Base-by-base conservation (phyloP, 2,329 filamentous ascomycete species). In the Ceratocystis cubensis region DNA sequence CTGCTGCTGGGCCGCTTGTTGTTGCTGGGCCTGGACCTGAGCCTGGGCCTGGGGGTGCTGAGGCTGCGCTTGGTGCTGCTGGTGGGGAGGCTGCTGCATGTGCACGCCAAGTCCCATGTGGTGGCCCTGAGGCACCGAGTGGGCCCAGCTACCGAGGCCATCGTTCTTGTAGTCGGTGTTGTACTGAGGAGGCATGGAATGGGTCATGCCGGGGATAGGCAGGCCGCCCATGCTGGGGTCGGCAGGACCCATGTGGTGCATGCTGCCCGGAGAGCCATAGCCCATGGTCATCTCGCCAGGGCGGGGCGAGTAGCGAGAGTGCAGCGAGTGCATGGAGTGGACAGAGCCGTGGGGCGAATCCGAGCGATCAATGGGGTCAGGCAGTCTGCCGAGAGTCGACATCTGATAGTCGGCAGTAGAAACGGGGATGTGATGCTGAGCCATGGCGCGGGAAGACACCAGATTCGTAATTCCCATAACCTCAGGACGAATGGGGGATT, bases 301-400 rank as follows among this genome's bases (percentile, higher is more conserved):
- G 68, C 80, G 75, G 17, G 76, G 75, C 70, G 81, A 75, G 71
- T 79, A 78, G 53, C 76, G 75, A 1, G 82, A 83, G 72, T 82
- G 83, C 68, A 81, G 78, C 3, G 82, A 84, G 72, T 82, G 83
- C 68, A 81, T 78, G 4, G 82, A 84, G 72, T 82, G 80, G 70
- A 84, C 82, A 15, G 82, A 84, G 66, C 81, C 81, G 73, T 85
- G 82, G 8, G 82, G 82, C 5, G 82, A 84, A 70, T 78, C 80
- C 61, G 81, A 79, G 67, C 82, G 80, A 66, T 84, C 82, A 72
- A 84, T 78, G 17, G 73, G 70, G 33, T 72, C 70, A 33, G 70
- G 69, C 63, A 72, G 68, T 48, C 70, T 69, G 64, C 70, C 69
- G 50, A 70, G 68, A 5, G 69, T 46, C 66, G 56, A 75, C 69